Conservation (phyloP, 331 rosid species). For the Telfairia occidentalis region DNA sequence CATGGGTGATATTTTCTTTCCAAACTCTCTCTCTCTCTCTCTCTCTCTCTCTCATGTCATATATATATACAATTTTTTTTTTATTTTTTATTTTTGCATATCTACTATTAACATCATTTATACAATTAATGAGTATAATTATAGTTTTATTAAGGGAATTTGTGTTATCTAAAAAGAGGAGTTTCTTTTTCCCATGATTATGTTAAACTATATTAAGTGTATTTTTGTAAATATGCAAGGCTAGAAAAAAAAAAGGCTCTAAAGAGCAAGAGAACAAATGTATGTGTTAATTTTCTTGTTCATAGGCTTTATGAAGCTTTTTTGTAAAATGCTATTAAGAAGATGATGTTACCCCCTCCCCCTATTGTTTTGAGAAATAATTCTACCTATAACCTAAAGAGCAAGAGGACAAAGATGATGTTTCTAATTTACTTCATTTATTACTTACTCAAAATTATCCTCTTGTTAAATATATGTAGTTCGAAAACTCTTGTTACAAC, state of each 20-base stretch:
- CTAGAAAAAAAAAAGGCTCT: background rate
- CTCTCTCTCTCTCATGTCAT: too few relatives aligned
- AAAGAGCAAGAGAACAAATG: background rate
- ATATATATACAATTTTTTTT: too few relatives aligned
- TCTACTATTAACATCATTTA: too few relatives aligned
- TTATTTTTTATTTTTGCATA: too few relatives aligned
- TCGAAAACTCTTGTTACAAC: background rate
- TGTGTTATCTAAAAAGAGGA: background rate
- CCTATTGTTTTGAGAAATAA: background rate
- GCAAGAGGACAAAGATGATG: too few relatives aligned
- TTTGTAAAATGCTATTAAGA: background rate
- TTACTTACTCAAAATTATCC: background rate
- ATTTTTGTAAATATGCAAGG: background rate
- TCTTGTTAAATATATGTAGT: background rate
- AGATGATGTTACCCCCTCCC: background rate
- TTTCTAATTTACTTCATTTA: background rate
- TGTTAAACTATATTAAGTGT: background rate
- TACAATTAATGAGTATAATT: too few relatives aligned
- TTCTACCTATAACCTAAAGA: background rate
- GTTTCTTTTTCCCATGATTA: background rate
- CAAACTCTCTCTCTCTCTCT: background rate
- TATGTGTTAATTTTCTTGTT: background rate
- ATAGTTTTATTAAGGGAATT: too few relatives aligned
- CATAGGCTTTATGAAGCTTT: background rate
- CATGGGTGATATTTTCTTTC: background rate